Conservation (phyloP, 1,284 basidiomycete genomes). For the Anthracocystis setariae region DNA sequence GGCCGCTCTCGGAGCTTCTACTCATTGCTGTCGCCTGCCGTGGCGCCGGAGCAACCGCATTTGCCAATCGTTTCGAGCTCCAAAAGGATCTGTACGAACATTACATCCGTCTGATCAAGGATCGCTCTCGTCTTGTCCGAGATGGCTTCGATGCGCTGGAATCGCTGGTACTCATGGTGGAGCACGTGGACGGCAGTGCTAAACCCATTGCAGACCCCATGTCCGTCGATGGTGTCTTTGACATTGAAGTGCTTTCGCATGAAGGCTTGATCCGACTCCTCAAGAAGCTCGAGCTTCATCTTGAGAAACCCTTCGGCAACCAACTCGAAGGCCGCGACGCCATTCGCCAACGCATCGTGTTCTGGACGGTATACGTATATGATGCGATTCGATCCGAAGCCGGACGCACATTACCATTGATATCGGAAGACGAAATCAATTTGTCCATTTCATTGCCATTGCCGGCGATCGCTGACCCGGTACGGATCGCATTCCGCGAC, state of each 20-base stretch:
- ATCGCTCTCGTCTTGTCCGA: constrained; percentile 26
- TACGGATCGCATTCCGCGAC: constrained; percentile 16
- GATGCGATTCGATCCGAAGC: constrained; percentile 42
- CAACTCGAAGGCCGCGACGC: constrained; percentile 28
- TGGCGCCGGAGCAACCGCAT: constrained; percentile 16
- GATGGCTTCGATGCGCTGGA: constrained; percentile 36
- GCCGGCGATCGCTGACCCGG: neutral
- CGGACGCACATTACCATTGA: constrained; percentile 21
- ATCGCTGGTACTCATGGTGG: constrained; percentile 31
- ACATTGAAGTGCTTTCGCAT: constrained; percentile 28
- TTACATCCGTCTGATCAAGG: constrained; percentile 32
- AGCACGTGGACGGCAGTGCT: constrained; percentile 15
- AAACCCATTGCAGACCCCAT: constrained; percentile 26
- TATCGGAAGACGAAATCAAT: constrained; percentile 23
- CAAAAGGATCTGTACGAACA: constrained; percentile 25
- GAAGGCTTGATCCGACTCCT: constrained; percentile 32
- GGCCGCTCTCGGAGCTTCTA: constrained; percentile 35
- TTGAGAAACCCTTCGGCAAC: constrained; percentile 25
- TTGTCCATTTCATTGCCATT: constrained; percentile 4
- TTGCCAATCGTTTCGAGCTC: constrained; percentile 39
- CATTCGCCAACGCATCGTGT: constrained; percentile 27
- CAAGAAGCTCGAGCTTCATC: constrained; percentile 38
- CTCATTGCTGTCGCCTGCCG: constrained; percentile 33
- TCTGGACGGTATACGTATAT: constrained; percentile 43
- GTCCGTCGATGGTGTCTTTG: constrained; percentile 27